Evolutionary conservation across 2,329 filamentous ascomycete species (phyloP).

Genomic region (Dactylellina cionopaga): DNA sequence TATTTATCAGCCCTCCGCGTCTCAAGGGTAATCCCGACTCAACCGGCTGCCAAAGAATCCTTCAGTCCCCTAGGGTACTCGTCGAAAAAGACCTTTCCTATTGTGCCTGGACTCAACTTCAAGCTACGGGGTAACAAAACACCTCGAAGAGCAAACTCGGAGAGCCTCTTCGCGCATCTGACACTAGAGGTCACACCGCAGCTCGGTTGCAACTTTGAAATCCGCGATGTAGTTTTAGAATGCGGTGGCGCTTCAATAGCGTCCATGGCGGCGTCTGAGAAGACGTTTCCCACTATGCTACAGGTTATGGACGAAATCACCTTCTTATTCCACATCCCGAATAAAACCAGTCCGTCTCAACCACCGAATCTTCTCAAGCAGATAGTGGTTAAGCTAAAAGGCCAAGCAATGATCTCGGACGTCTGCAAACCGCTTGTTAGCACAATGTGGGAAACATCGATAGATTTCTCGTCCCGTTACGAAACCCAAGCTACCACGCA

Average conservation of each 20-base stretch:
- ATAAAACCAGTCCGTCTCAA: conserved; percentile 69
- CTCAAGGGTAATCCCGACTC: conserved; percentile 76
- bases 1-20: conserved; percentile 78
- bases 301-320: conserved; percentile 72
- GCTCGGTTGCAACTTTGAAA: conserved; percentile 68
- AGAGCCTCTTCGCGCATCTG: conserved; percentile 74
- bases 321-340: conserved; percentile 72
- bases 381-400: conserved; percentile 66
- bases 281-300: conserved; percentile 30
- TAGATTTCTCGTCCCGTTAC: conserved; percentile 73
- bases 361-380: conserved; percentile 39
- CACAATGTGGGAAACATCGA: conserved; percentile 74
- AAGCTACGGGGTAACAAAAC: conserved; percentile 75
- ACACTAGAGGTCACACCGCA: conserved; percentile 79
- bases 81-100: conserved; percentile 70
- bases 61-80: conserved; percentile 73
- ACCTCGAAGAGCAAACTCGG: conserved; percentile 67
- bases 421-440: conserved; percentile 70
- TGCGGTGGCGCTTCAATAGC: conserved; percentile 61
- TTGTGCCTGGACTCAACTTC: conserved; percentile 76
- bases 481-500: conserved; percentile 60
- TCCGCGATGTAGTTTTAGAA: conserved; percentile 55
- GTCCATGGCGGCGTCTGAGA: conserved; percentile 36
- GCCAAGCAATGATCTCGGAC: conserved; percentile 66
- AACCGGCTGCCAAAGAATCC: conserved; percentile 69